Evolutionary conservation across 2,329 filamentous ascomycete species (phyloP), one percentile per base, ranked within the genome.

Genomic region (Scedosporium boydii): DNA sequence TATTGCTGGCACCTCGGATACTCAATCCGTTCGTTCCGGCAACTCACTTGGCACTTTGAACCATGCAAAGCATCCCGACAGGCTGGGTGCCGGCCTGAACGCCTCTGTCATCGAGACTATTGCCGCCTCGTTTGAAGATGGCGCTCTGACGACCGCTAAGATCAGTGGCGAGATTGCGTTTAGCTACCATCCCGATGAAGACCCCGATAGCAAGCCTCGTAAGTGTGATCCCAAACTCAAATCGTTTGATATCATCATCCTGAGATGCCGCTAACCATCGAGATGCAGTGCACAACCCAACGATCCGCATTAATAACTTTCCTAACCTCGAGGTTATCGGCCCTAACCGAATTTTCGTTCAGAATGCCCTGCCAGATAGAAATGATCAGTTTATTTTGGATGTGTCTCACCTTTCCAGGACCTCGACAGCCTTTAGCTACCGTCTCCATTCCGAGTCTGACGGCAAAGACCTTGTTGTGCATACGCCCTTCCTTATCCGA

Each of bases 81-180:
- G 96, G 75, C 83, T 88, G 61, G 83, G 85, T 9, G 85, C 89
- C 1, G 93, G 95, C 2, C 79, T 99, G 5, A 95, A 91, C 72
- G 87, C 90, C 3, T 98, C 93, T 14, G 83, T 98, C 62, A 89
- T 98, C 59, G 95, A 99, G 74, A 95, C 89, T 0, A 86, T 98
- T n/a, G 95, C 87, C 65, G 90, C 90, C 14, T 86, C 85, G 61
- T 96, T 97, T 71, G 88, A 93, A 63, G 83, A 88, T 41, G 90
- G 90, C 7, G 79, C 79, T 12, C 76, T 93, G 10, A 89, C 85
- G 66, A 87, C 85, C 58, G 86, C 87, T 14, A 88, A 88, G 63
- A 85, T 97, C 23, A 86, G 87, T 55, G 95, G 95, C 63, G 93
- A 99, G 76, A 86, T 99, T 67, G 95, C 93, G 3, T 84, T 99